Base-by-base conservation (phyloP, 1,139 yeast genomes). In the Scheffersomyces titani region DNA sequence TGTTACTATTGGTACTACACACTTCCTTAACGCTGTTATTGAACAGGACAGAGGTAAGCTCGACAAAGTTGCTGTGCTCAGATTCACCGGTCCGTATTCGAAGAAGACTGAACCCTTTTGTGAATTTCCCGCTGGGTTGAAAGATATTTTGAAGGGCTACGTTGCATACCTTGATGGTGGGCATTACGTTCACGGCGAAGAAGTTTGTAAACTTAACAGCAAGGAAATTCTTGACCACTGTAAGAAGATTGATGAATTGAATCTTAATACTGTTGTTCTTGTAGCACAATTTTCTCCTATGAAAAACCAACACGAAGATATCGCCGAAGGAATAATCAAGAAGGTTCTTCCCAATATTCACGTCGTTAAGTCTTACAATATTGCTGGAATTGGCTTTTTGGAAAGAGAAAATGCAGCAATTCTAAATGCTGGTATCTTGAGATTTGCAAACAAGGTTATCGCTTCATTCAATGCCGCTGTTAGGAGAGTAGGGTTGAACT, bases 1-100 rank as follows among this genome's bases (percentile, higher is more conserved):
- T 2, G 75, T 77, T 6, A 75, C 81, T 0, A 77, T 78, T 52
- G 82, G 82, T 19, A 78, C 82, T 5, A 77, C 82, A 2, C 82
- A 78, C 59, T 78, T 78, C 65, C 76, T 78, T 57, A 78, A 78
- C 65, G 81, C 82, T 2, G 78, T 78, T 19, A 68, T 78, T 9
- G 82, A 78, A 57, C 72, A 75, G 53, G 81, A 78, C 59, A 59
- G 62, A 19, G 71, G 74, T 7, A 62, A 78, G 20, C 61, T 78
- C 57, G 76, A 73, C n/a, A 66, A 63, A 47, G 81, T 78, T 18
- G 82, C 79, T 0, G 80, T 78, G 2, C 50, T 78, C 11, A 65
- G 82, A 55, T 56, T 78, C 19, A 73, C 76, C 54, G 77, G 80
- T 1, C 75, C 77, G 2, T 78, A 75, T 56, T 70, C 79, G 2